These are phyloP conservation scores for Trichoderma virens DNA, from an alignment of 495 filamentous ascomycete genomes.

Conservation along the genomic window DNA sequence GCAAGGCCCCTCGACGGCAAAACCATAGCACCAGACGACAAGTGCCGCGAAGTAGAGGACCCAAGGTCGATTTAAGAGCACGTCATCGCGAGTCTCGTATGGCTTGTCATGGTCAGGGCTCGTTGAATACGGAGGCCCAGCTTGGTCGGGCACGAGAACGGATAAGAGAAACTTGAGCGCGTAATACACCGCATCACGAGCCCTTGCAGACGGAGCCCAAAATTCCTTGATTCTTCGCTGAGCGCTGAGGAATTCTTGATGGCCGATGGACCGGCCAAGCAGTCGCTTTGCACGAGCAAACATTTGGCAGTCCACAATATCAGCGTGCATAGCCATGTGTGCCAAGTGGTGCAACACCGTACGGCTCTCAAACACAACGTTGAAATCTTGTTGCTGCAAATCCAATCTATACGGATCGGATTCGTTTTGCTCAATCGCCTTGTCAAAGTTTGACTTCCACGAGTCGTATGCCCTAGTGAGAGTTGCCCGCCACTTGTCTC, in stretches of 20 bases:
- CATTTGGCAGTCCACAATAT: slow-evolving; percentile 95
- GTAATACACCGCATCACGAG: slow-evolving; percentile 89
- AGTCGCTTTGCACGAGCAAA: slow-evolving; percentile 81
- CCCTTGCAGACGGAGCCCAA: slow-evolving; percentile 89
- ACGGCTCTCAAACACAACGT: slow-evolving; percentile 76
- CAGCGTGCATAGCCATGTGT: slow-evolving; percentile 97
- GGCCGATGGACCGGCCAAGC: slow-evolving; percentile 77
- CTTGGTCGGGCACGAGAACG: slow-evolving; percentile 57
- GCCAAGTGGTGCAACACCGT: slow-evolving; percentile 88
- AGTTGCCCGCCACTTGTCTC: slow-evolving; percentile 86
- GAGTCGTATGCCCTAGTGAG: slow-evolving; percentile 87
- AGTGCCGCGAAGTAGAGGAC: slow-evolving; percentile 91
- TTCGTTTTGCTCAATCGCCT: slow-evolving; percentile 49
- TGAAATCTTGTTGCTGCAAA: slow-evolving; percentile 49
- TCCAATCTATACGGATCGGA: slow-evolving; percentile 41
- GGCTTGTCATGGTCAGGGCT: slow-evolving; percentile 24
- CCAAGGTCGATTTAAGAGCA: slow-evolving; percentile 88
- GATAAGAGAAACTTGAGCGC: slow-evolving; percentile 79
- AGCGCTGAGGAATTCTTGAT: slow-evolving; percentile 70
- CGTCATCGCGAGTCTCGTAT: slow-evolving; percentile 84
- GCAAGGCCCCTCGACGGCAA: slow-evolving; percentile 77
- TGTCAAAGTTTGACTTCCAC: slow-evolving; percentile 92
- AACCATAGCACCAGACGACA: slow-evolving; percentile 94
- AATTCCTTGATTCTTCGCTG: slow-evolving; percentile 77
- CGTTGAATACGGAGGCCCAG: slow-evolving; percentile 25